Percentiles rank a stretch among this genome's conserved stretches.
Conservation (phyloP, 2,329 filamentous ascomycete species). For the Penicillium sp. region DNA sequence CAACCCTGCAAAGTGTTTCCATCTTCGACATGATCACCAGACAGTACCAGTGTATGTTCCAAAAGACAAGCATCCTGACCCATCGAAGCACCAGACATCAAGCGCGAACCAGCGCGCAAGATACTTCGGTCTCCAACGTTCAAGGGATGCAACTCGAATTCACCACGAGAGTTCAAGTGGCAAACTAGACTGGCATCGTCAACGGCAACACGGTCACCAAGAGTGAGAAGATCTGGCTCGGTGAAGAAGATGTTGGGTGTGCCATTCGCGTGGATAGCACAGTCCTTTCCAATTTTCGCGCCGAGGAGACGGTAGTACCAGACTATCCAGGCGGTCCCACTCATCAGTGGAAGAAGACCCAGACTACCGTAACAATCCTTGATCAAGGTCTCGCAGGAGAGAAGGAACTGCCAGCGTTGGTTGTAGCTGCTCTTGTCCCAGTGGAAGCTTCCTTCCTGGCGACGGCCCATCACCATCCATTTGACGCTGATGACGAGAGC, state of each 20-base stretch:
- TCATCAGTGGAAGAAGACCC: slow-evolving; percentile 56
- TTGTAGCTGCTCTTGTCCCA: slow-evolving; percentile 61
- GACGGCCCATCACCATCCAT: slow-evolving; percentile 55
- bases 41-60: slow-evolving; percentile 61
- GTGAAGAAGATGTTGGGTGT: slow-evolving; percentile 57
- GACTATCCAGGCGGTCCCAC: slow-evolving; percentile 55
- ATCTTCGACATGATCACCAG: slow-evolving; percentile 56
- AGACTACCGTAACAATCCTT: slow-evolving; percentile 52
- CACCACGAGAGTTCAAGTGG: slow-evolving; percentile 59
- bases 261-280: slow-evolving; percentile 57
- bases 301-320: slow-evolving; percentile 58
- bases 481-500: slow-evolving; percentile 50
- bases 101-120: slow-evolving; percentile 52
- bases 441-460: slow-evolving; percentile 56
- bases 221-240: slow-evolving; percentile 57
- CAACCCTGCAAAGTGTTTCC: slow-evolving; percentile 57
- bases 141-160: slow-evolving; percentile 57
- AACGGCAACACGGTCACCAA: slow-evolving; percentile 56
- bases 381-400: slow-evolving; percentile 54
- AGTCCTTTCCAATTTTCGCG: slow-evolving; percentile 56
- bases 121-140: slow-evolving; percentile 55
- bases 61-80: slow-evolving; percentile 54
- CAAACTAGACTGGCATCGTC: slow-evolving; percentile 59
- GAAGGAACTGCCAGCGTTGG: slow-evolving; percentile 59
- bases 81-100: slow-evolving; percentile 58